A percentile compares a stretch with the other conserved stretches of the same genome.
Evolutionary conservation across 2,329 filamentous ascomycete genomes (phyloP).

Genomic region (Phialophora tarda): DNA sequence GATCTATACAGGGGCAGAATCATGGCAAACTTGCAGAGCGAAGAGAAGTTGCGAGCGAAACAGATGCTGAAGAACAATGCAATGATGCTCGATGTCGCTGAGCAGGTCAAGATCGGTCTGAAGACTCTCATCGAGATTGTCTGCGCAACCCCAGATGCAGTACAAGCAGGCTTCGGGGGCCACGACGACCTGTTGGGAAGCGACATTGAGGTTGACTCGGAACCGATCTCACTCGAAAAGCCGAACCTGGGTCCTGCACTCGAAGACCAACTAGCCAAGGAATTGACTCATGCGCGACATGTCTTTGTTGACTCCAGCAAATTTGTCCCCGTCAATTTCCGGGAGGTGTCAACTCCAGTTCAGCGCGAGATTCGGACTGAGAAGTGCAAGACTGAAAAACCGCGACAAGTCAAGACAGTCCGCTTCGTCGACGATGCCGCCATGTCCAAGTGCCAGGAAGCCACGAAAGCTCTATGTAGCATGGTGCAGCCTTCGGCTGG

Average conservation of each 20-base stretch:
- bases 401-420: background rate
- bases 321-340: constrained; percentile 16
- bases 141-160: background rate
- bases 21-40: background rate
- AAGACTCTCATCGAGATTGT: constrained; percentile 14
- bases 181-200: background rate
- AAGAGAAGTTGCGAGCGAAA: background rate
- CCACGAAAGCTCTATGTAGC: background rate
- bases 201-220: background rate
- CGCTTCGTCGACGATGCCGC: background rate
- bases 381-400: background rate
- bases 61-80: constrained; percentile 2
- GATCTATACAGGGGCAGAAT: background rate
- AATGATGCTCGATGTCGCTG: constrained; percentile 11
- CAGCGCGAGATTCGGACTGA: background rate
- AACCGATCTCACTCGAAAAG: background rate
- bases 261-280: constrained; percentile 5
- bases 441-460: background rate
- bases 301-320: constrained; percentile 9
- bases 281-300: background rate
- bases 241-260: background rate
- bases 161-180: background rate
- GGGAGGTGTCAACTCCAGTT: constrained; percentile 1
- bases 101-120: constrained; percentile 19
- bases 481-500: background rate